Evolutionary conservation across 371 early-diverging fungal species (phyloP), one percentile per base, ranked within the genome.

Genomic region (Blastocladiella emersonii): DNA sequence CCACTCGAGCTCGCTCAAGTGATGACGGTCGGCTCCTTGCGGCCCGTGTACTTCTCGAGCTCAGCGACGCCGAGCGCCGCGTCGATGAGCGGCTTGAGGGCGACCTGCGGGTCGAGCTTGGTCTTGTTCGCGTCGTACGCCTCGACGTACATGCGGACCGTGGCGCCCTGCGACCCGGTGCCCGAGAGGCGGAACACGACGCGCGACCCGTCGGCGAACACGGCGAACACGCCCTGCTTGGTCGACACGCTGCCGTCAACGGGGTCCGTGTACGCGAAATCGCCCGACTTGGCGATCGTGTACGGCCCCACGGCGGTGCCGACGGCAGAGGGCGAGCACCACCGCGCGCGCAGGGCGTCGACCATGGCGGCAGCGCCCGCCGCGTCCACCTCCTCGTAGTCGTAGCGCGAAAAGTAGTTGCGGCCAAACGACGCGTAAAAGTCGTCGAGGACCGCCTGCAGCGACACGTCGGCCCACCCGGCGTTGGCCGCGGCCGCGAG

Each of bases 381-480:
- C 25, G 83, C 72, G 37, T 88, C 91, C 13, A 98, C 94, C 66
- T 96, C 96, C 69, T 98, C 98, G 71, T 93, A 98, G 72, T 98
- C 98, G 70, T 93, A 95, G 75, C 92, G 80, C 8, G 92, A 87
- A 75, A 94, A 98, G 81, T 91, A 98, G 86, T 96, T 92, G 63
- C 98, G 89, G 37, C 98, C 98, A 60, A 93, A 98, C 6, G 70
- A 76, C 32, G 72, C 63, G 73, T 88, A 96, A 67, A 93, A 94
- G 2, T 73, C 71, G 66, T 81, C 74, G 67, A 96, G 80, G 43
- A 98, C 81, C 55, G 88, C 85, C 60, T 87, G 84, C 48, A 97
- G 76, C 1, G 72, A 63, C 15, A 74, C 67, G 1, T 64, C 66
- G 0, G 74, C 65, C 34, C 78, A 72, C 23, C 76, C 73, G 34